Evolutionary conservation across 805 yeast genomes (phyloP), one percentile per base, ranked within the genome.

Genomic region (Yamadazyma olivae): DNA sequence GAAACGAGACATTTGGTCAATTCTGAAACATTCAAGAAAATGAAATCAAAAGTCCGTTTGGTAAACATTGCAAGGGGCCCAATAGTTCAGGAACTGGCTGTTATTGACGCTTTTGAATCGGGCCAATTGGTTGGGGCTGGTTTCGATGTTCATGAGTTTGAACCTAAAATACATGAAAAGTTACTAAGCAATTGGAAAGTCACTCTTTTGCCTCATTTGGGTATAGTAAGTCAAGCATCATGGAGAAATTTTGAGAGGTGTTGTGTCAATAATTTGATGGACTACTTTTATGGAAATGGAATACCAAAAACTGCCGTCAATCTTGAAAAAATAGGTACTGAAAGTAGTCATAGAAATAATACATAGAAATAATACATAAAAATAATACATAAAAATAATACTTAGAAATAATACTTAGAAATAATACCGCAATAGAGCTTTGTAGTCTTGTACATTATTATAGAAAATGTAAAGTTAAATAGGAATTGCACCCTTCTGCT

Each of bases 51-150:
- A 19, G 67, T 53, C 27, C 43, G 56, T 50, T 47, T 41, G 37
- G 69, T 55, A 6, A 65, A 64, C 33, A 55, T 64, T 39, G 70
- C 68, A 2, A 52, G 71, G 39, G 70, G 70, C 1, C 68, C 70
- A 4, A 61, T 64, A 25, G 69, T 64, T 2, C 51, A 64, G 37
- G 67, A 65, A 35, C 56, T 53, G 9, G 67, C 70, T 0, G 58
- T 65, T 1, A 56, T 65, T 20, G 67, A 63, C 32, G 70, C 70
- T 1, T 33, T 65, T 15, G 62, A 65, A 28, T 43, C 63, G 10
- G 70, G 69, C 1, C 70, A 65, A 38, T 45, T 65, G 16, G 64
- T 64, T 9, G 70, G 71, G 18, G 69, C 66, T 12, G 71, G 70
- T 0, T 61, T 64, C 43, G 71, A 64, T 45, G 71, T 64, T 12